phyloP scores from a whole-genome alignment of 768 basidiomycete species.

The Rubroboletus pulcherrimus region DNA sequence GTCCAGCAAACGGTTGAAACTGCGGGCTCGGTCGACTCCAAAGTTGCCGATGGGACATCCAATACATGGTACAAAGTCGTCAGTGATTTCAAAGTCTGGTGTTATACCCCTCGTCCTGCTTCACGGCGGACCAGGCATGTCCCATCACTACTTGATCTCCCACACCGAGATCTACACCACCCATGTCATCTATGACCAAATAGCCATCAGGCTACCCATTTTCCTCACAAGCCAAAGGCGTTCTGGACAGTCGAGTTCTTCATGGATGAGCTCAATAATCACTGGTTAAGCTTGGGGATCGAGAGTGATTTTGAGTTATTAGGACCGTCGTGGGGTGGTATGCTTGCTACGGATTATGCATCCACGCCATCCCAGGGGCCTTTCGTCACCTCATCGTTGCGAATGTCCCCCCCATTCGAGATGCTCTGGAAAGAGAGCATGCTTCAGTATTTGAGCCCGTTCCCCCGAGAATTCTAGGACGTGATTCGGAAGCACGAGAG shows the following conservation, averaged over 20 bases:
- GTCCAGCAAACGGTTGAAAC: constrained; percentile 9
- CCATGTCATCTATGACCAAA: constrained; percentile 39
- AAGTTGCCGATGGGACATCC: constrained; percentile 21
- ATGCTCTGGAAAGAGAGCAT: constrained; percentile 23
- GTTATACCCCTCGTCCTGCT: constrained; percentile 32
- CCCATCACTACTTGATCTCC: constrained; percentile 34
- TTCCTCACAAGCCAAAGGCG: constrained; percentile 31
- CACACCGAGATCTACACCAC: constrained; percentile 29
- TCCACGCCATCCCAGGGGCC: constrained; percentile 35
- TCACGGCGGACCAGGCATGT: constrained; percentile 41
- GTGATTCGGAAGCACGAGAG: constrained; percentile 28
- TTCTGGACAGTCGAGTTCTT: constrained; percentile 50
- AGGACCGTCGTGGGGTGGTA: constrained; percentile 58
- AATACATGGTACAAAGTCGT: constrained; percentile 42
- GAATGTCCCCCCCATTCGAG: constrained; percentile 29
- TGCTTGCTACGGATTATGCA: constrained; percentile 41
- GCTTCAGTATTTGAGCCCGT: constrained; percentile 19
- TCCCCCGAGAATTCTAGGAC: constrained; percentile 26
- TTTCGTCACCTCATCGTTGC: constrained; percentile 35
- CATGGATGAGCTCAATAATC: constrained; percentile 47
- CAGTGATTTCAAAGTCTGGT: constrained; percentile 32
- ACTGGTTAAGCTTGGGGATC: constrained; percentile 38
- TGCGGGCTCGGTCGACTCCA: constrained; percentile 15
- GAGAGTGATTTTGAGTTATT: constrained; percentile 38
- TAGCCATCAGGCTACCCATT: constrained; percentile 42